A percentile compares a stretch with the other conserved stretches of the same genome.
Evolutionary conservation across 1,139 yeast genomes (phyloP).

Genomic region (Zygoascus hellenicus): DNA sequence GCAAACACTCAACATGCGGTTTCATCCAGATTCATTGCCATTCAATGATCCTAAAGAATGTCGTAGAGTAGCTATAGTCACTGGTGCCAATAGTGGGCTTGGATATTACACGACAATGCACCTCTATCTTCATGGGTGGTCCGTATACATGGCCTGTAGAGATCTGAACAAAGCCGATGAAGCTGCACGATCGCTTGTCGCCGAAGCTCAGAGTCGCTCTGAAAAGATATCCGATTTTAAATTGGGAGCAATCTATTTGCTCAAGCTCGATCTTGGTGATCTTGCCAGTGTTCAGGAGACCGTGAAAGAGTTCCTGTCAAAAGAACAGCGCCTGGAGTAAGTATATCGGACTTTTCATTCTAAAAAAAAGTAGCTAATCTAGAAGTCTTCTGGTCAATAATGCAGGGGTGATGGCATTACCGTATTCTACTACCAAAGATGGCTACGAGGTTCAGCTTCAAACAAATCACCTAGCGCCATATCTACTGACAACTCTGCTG

Average conservation of each 20-base stretch:
- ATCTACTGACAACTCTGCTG: constrained; percentile 58
- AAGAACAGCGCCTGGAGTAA: constrained; percentile 45
- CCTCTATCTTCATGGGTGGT: constrained; percentile 70
- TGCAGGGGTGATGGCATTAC: constrained; percentile 80
- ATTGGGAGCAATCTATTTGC: constrained; percentile 51
- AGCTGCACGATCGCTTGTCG: constrained; percentile 50
- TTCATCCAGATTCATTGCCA: constrained; percentile 23
- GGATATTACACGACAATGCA: constrained; percentile 76
- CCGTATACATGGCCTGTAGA: constrained; percentile 69
- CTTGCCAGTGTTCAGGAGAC: constrained; percentile 55
- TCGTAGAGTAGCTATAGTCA: constrained; percentile 59
- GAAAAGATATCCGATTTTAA: constrained; percentile 15
- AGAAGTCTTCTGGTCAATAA: constrained; percentile 60
- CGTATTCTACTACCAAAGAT: constrained; percentile 58
- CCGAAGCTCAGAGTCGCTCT: constrained; percentile 45
- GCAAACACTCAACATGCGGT: neutral
- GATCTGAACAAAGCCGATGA: constrained; percentile 48
- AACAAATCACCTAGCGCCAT: constrained; percentile 73
- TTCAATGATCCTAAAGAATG: constrained; percentile 19
- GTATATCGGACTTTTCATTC: neutral
- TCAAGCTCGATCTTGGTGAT: constrained; percentile 59
- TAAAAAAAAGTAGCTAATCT: neutral
- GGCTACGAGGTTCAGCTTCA: constrained; percentile 77
- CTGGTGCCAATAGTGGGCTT: constrained; percentile 77
- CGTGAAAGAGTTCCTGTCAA: constrained; percentile 42